phyloP scores from a whole-genome alignment of 805 yeast genomes.

The Yamadazyma ubonensis region DNA sequence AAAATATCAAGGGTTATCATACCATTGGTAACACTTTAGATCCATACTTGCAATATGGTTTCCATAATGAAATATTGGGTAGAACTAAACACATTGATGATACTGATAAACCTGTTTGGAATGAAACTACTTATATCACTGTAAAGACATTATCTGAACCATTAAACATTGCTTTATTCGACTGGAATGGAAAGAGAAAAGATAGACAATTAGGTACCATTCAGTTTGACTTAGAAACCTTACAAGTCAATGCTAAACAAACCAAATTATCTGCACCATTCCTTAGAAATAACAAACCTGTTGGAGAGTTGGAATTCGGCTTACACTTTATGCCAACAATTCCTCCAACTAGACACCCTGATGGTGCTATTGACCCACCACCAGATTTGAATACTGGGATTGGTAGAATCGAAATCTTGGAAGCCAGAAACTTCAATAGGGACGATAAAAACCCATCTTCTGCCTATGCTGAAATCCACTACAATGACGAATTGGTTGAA shows the following conservation, averaged over 20 bases:
- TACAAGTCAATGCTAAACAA: constrained; percentile 54
- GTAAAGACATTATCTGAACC: constrained; percentile 79
- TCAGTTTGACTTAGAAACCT: constrained; percentile 67
- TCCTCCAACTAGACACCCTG: constrained; percentile 59
- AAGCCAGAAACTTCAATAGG: constrained; percentile 54
- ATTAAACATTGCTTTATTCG: constrained; percentile 67
- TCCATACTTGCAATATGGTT: constrained; percentile 80
- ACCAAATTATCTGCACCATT: constrained; percentile 54
- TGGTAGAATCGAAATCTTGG: constrained; percentile 61
- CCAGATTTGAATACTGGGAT: constrained; percentile 96
- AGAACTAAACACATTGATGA: constrained; percentile 68
- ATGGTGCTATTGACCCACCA: constrained; percentile 77
- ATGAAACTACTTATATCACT: constrained; percentile 71
- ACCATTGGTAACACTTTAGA: constrained; percentile 78
- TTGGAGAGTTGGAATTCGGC: constrained; percentile 73
- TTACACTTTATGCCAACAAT: constrained; percentile 76
- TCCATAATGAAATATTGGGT: constrained; percentile 56
- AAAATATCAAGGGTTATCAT: constrained; percentile 65
- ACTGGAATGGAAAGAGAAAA: constrained; percentile 74
- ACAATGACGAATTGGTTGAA: constrained; percentile 59
- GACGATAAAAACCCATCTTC: constrained; percentile 51
- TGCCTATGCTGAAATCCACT: constrained; percentile 67
- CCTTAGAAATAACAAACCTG: constrained; percentile 77
- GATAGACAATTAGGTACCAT: constrained; percentile 80
- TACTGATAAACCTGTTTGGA: constrained; percentile 76